Base-by-base conservation (phyloP, 768 basidiomycete species). In the Mycena rosella region DNA sequence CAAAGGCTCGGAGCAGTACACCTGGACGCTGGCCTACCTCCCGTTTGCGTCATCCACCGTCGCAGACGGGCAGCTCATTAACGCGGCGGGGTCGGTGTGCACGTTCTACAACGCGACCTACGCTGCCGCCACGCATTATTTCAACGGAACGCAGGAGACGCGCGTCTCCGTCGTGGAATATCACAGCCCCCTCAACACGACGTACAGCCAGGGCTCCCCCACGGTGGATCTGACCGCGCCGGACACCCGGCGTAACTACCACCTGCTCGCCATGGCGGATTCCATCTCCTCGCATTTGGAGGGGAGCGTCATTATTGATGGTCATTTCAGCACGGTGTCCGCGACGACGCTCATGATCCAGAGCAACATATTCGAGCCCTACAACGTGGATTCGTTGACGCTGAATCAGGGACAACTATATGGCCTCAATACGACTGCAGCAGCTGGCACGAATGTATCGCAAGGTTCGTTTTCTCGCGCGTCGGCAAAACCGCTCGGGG, bases 1-100 rank as follows among this genome's bases (percentile, higher is more conserved):
- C 17, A 40, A 14, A 4, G 17, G 4, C 9, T 10, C 10, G 9
- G 38, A 40, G 13, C 38, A 40, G n/a, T 61, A 61, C 24, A 60
- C 13, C 10, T 60, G 58, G 65, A 60, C 65, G 15, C 26, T 67
- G 15, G 52, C 52, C 10, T 67, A 53, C 18, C 42, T 67, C 8
- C 65, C 65, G 14, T 67, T 22, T 18, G 8, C 20, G 10, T 29
- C 58, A 24, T 22, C 51, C 2, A 67, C 60, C 32, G 22, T 1
- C 15, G 45, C 29, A 9, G 30, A 17, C n/a, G 20, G 42, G 4
- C 34, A 42, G 11, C 40, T 61, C 30, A 67, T 67, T 42, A 60
- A 67, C 59, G 65, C 65, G 6, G 24, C 65, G 42, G 65, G 65
- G 20, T 34, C 58, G 15, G 7, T 22, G 24, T 67, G 65, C 42